phyloP scores from a whole-genome alignment of 129 eudicot species.

The Helichrysum umbraculigerum region DNA sequence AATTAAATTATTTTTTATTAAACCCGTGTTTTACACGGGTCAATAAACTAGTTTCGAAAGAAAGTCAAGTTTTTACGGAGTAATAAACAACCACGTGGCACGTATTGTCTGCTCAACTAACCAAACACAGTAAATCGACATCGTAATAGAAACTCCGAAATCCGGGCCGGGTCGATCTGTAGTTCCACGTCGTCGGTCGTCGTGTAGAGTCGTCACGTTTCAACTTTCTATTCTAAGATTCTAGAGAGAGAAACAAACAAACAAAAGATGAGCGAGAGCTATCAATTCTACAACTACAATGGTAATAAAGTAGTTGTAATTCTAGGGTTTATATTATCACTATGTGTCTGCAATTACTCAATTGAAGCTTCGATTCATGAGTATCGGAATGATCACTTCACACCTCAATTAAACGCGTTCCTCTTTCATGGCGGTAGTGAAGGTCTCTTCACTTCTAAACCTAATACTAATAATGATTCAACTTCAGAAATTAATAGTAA shows the following conservation, averaged over 20 bases:
- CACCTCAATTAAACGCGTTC: constrained; percentile 56
- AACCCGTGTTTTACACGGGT: too few relatives aligned
- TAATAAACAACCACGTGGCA: background rate
- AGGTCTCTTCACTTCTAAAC: constrained; percentile 69
- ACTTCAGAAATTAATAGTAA: constrained; percentile 16
- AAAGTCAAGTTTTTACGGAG: too few relatives aligned
- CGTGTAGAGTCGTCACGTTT: background rate
- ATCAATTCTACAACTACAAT: background rate
- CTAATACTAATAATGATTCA: background rate
- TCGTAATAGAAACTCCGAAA: background rate
- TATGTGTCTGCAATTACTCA: constrained; percentile 8
- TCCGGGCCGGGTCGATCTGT: background rate
- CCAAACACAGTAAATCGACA: background rate
- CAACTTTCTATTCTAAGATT: background rate
- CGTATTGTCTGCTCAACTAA: background rate
- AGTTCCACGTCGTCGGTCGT: background rate
- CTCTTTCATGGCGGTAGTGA: constrained; percentile 81
- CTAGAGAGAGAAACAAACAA: background rate
- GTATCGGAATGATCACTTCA: constrained; percentile 44
- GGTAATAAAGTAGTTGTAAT: background rate
- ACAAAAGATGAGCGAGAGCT: background rate
- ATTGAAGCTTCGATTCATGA: constrained; percentile 59
- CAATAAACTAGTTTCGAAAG: too few relatives aligned
- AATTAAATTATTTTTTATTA: too few relatives aligned
- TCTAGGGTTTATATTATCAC: background rate